Evolutionary conservation across 352 stramenopile species (phyloP).

Genomic region (Phytophthora sp.): DNA sequence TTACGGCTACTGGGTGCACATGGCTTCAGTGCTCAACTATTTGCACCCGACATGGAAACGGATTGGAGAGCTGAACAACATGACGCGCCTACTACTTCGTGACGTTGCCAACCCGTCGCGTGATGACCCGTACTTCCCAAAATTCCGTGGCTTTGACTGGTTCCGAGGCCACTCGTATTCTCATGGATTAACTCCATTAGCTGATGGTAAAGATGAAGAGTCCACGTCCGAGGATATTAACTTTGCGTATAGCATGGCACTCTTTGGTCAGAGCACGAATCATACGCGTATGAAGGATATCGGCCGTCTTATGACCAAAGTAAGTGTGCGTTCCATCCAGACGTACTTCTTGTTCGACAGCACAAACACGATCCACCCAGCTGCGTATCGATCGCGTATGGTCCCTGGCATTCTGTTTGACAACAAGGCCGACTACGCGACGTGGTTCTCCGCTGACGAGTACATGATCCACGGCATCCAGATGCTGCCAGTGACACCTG

Average conservation of each 20-base stretch:
- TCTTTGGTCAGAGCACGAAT: slow-evolving; percentile 52
- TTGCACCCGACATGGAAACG: slow-evolving; percentile 67
- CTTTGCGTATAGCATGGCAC: slow-evolving; percentile 60
- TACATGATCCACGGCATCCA: slow-evolving; percentile 85
- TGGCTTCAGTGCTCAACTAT: slow-evolving; percentile 69
- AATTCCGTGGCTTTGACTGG: slow-evolving; percentile 75
- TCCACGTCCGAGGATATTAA: slow-evolving; percentile 76
- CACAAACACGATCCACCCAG: slow-evolving; percentile 59
- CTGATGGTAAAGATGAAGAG: slow-evolving; percentile 72
- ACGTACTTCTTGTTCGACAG: slow-evolving; percentile 79
- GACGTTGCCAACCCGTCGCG: slow-evolving; percentile 59
- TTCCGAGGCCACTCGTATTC: slow-evolving; percentile 78
- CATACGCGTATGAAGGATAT: slow-evolving; percentile 49
- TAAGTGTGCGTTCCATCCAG: slow-evolving; percentile 57
- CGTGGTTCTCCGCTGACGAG: slow-evolving; percentile 70
- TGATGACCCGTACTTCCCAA: slow-evolving; percentile 63
- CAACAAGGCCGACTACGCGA: slow-evolving; percentile 85
- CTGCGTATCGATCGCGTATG: slow-evolving; percentile 51
- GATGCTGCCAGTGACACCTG: slow-evolving; percentile 69
- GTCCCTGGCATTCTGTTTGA: slow-evolving; percentile 77
- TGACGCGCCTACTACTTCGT: slow-evolving; percentile 53
- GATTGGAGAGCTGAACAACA: slow-evolving; percentile 58
- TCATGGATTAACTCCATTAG: slow-evolving; percentile 61
- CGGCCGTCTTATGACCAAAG: slow-evolving; percentile 62
- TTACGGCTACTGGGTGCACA: slow-evolving; percentile 80